These are phyloP conservation scores for Vigna trinervia DNA, from an alignment of 306 rosid species.

Conservation along the genomic window DNA sequence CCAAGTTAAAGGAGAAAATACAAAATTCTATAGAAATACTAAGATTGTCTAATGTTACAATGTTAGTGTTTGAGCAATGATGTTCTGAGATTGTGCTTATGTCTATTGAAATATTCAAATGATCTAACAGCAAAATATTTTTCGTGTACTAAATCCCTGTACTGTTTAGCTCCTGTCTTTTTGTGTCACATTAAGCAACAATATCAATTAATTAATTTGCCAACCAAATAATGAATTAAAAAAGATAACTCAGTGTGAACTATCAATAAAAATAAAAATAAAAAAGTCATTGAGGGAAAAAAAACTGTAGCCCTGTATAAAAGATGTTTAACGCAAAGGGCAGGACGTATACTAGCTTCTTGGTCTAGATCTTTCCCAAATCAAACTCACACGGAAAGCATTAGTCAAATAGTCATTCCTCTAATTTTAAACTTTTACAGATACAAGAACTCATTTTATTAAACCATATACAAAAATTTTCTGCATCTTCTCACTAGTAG, in stretches of 20 bases:
- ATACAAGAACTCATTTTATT: constrained; percentile 21
- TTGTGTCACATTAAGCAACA: constrained; percentile 30
- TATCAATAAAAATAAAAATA: neutral
- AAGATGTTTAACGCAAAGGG: neutral
- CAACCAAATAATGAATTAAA: neutral
- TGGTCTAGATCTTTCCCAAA: constrained; percentile 10
- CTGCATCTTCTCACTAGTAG: constrained; percentile 7
- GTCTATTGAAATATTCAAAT: constrained; percentile 27
- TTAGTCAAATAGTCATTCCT: neutral
- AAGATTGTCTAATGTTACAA: constrained; percentile 5
- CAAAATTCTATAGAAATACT: constrained; percentile 4
- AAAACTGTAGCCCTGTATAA: neutral
- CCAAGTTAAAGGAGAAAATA: constrained; percentile 24
- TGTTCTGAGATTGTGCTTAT: constrained; percentile 18
- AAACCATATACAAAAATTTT: constrained; percentile 18
- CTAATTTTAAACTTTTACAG: neutral
- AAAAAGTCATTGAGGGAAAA: neutral
- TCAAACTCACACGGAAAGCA: constrained; percentile 25
- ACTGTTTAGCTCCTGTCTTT: neutral
- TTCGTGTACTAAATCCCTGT: constrained; percentile 8
- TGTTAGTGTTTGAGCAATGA: neutral
- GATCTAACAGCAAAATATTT: constrained; percentile 12
- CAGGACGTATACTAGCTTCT: constrained; percentile 28
- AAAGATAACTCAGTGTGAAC: constrained; percentile 17
- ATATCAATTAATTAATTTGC: neutral